Conservation (phyloP, 192 early-diverging fungal genomes). For the Gaertneriomyces sp. region DNA sequence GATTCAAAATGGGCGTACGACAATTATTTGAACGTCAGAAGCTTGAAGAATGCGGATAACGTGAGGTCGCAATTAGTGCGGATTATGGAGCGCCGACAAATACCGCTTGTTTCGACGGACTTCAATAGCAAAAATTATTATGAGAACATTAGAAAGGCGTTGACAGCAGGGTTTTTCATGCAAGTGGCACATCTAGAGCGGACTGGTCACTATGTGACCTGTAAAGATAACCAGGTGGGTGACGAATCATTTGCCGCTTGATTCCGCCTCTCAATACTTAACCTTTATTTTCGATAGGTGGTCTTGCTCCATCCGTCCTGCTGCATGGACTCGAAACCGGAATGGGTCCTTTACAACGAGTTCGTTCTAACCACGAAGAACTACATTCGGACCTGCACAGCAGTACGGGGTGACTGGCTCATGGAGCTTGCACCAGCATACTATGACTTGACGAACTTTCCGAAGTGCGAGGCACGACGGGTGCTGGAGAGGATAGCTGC, state of each 20-base stretch:
- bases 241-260: neutral
- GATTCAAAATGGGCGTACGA: constrained; percentile 89
- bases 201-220: constrained; percentile 79
- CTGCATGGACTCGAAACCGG: constrained; percentile 83
- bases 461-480: constrained; percentile 73
- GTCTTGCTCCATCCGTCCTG: constrained; percentile 93
- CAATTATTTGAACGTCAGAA: constrained; percentile 87
- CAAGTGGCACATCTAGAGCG: constrained; percentile 92
- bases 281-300: constrained; percentile 39
- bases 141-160: constrained; percentile 81
- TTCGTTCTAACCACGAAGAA: constrained; percentile 95
- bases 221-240: constrained; percentile 92
- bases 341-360: constrained; percentile 99
- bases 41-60: constrained; percentile 87
- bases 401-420: constrained; percentile 77
- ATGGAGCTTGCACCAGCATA: constrained; percentile 77
- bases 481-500: constrained; percentile 24
- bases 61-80: constrained; percentile 85
- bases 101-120: constrained; percentile 66
- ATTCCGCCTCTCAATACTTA: neutral
- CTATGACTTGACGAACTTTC: constrained; percentile 89
- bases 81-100: constrained; percentile 69
- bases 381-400: constrained; percentile 92
- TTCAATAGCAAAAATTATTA: constrained; percentile 68
- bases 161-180: constrained; percentile 97